Evolutionary conservation across 306 rosid species (phyloP), one percentile per base, ranked within the genome.

Genomic region (Mucuna pruriens): DNA sequence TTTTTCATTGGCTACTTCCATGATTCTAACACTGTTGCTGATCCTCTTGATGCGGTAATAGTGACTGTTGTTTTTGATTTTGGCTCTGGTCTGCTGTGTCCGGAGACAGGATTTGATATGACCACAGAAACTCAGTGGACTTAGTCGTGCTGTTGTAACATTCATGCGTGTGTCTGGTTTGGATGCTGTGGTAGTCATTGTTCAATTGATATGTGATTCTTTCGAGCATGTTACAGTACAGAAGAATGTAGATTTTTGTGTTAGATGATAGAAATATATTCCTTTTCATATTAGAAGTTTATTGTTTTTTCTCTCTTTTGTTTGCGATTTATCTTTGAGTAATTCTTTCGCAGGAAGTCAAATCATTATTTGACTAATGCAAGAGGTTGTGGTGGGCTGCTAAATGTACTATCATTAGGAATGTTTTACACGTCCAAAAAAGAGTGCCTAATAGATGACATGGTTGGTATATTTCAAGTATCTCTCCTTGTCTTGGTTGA

Each of bases 11-110:
- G 52, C 69, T 38, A 63, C 84, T 48, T 52, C 83, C 2, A 11
- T 85, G 42, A 58, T 89, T 77, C 20, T 90, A 48, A 6, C 79
- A 42, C 80, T 87, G 31, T 20, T 84, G 38, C 44, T 79, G 77
- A 57, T 85, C 63, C 16, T 87, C 74, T 84, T 91, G 76, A 54
- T 79, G 76, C 85, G 71, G 85, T 86, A 81, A 79, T 85, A 82
- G 84, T 67, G 67, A 71, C 46, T 45, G 54, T 46, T 40, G 54
- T 46, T 40, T 58, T 68, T 75, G 78, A 20, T 42, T 74, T 68
- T 54, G 34, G 55, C 26, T 64, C 38, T 64, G 54, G 66, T 46
- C 23, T 55, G 54, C 42, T 3, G 16, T 29, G 79, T 78, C 69
- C 67, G 9, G 62, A 29, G 52, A 68, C 61, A 58, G 20, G 51